Evolutionary conservation across 176 grass and related monocot genomes (phyloP).

Genomic region (Carex pumila): DNA sequence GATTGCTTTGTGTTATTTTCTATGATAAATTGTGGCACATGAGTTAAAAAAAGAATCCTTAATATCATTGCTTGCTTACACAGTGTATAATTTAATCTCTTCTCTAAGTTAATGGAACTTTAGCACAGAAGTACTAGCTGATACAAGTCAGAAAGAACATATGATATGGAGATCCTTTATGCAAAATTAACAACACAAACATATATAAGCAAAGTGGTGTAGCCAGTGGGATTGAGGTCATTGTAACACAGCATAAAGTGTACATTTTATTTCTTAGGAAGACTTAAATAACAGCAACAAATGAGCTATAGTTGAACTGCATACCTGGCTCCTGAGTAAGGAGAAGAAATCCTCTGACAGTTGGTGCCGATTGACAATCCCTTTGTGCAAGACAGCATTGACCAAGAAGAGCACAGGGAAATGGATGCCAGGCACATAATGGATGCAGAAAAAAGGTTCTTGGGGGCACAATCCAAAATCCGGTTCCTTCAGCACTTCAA

Average conservation of each 20-base stretch:
- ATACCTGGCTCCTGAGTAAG: constrained; percentile 37
- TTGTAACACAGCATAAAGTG: neutral
- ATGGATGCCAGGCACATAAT: constrained; percentile 31
- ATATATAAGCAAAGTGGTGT: neutral
- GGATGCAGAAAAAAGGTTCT: constrained; percentile 60
- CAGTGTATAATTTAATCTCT: neutral
- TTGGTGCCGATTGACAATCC: constrained; percentile 66
- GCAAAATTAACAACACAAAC: neutral
- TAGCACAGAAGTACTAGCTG: neutral
- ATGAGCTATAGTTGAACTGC: neutral
- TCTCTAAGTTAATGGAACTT: neutral
- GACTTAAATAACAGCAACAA: neutral
- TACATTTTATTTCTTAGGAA: neutral
- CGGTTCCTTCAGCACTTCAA: constrained; percentile 38
- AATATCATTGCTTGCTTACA: neutral
- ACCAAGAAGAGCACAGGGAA: constrained; percentile 71
- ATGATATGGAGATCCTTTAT: neutral
- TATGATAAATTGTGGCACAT: neutral
- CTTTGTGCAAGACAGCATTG: constrained; percentile 74
- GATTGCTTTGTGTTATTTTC: neutral
- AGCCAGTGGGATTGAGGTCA: neutral
- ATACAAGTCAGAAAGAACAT: neutral
- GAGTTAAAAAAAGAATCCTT: neutral
- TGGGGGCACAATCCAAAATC: constrained; percentile 31
- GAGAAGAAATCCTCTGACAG: constrained; percentile 58